Conservation (phyloP, 352 stramenopile species). For the Globisporangium splendens region DNA sequence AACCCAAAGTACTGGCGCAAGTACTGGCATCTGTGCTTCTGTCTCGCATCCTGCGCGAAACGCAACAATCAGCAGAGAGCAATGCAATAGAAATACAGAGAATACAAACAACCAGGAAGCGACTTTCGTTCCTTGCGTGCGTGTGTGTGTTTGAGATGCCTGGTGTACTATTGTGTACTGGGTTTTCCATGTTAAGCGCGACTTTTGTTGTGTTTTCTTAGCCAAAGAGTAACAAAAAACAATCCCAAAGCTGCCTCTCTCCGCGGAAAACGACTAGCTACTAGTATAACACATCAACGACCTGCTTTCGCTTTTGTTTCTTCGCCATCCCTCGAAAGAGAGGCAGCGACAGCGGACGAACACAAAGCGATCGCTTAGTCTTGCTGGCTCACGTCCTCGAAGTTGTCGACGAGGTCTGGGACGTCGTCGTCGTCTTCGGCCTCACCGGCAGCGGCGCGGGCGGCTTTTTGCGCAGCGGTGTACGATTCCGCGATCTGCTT, state of each 20-base stretch:
- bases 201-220: constrained; percentile 25
- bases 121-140: constrained; percentile 1
- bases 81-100: background rate
- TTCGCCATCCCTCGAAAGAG: background rate
- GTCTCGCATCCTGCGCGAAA: background rate
- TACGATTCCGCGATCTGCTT: constrained; percentile 92
- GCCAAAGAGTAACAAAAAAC: constrained; percentile 3
- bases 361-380: constrained; percentile 46
- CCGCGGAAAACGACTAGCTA: constrained; percentile 14
- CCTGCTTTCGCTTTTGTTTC: background rate
- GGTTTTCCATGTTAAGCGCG: constrained; percentile 45
- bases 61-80: background rate
- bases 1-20: too few species aligned
- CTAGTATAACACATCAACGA: constrained; percentile 22
- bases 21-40: too few species aligned
- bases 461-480: constrained; percentile 73
- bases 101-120: constrained; percentile 4
- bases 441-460: constrained; percentile 74
- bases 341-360: background rate
- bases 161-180: constrained; percentile 64
- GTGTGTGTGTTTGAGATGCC: constrained; percentile 30
- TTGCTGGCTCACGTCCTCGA: constrained; percentile 95
- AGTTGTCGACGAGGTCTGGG: constrained; percentile 98
- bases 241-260: background rate
- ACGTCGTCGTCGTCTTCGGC: constrained; percentile 96